phyloP scores from a whole-genome alignment of 805 yeast genomes.

The Saccharomycopsis javanensis region DNA sequence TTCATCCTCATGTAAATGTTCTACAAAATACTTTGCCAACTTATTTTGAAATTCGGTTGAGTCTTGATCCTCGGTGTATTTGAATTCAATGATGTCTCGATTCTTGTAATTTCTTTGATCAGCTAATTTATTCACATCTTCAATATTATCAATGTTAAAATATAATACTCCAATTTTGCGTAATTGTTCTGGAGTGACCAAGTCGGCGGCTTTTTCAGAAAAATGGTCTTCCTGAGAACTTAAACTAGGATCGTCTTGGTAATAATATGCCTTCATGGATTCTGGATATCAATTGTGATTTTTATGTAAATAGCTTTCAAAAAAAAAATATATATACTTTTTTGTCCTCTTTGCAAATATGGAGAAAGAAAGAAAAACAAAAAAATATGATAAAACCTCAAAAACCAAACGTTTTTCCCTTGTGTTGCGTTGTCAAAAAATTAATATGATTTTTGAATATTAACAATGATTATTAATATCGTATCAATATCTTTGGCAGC shows the following conservation, averaged over 20 bases:
- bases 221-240: constrained; percentile 66
- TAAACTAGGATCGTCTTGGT: constrained; percentile 47
- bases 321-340: too few relatives aligned
- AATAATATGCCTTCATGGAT: constrained; percentile 48
- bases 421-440: too few relatives aligned
- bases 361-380: too few relatives aligned
- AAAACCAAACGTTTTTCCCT: too few relatives aligned
- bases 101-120: constrained; percentile 63
- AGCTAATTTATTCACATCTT: constrained; percentile 59
- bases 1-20: constrained; percentile 94
- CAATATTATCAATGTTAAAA: constrained; percentile 37
- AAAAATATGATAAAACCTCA: too few relatives aligned
- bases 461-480: too few relatives aligned
- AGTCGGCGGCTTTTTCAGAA: constrained; percentile 39
- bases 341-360: too few relatives aligned
- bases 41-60: constrained; percentile 47
- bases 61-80: neutral
- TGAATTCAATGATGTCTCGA: constrained; percentile 55
- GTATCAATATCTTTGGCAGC: too few relatives aligned
- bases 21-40: constrained; percentile 61
- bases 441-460: too few relatives aligned
- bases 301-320: too few relatives aligned
- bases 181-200: constrained; percentile 42
- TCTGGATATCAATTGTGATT: too few relatives aligned
- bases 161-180: constrained; percentile 60